These are phyloP conservation scores for Pharnaceum exiguum DNA, from an alignment of 148 eudicot species.

Conservation along the genomic window DNA sequence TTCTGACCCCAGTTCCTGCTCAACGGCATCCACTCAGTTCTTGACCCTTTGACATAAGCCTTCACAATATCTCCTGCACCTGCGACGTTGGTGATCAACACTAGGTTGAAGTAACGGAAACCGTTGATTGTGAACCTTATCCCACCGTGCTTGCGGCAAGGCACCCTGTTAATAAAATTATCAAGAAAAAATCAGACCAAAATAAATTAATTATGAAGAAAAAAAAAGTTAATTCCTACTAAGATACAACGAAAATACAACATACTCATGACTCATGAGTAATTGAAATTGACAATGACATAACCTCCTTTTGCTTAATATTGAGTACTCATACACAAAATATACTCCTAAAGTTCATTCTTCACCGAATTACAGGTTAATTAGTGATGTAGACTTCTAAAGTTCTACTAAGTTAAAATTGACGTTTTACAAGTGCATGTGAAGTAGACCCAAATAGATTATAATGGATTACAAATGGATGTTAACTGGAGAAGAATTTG, in stretches of 20 bases:
- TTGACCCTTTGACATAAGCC: conserved; percentile 54
- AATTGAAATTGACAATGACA: no score
- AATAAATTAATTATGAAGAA: background rate
- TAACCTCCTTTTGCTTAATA: no score
- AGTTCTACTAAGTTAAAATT: no score
- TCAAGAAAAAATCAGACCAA: background rate
- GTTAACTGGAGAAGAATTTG: no score
- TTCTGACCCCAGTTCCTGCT: conserved; percentile 91
- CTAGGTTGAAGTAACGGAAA: conserved; percentile 78
- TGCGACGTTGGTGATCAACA: conserved; percentile 70
- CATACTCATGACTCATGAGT: no score
- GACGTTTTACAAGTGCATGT: no score
- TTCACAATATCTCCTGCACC: conserved; percentile 76
- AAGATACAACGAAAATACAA: background rate
- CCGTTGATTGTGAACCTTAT: conserved; percentile 82
- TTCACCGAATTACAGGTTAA: no score
- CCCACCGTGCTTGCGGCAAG: conserved; percentile 74
- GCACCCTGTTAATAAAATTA: conserved; percentile 46
- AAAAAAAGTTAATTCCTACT: background rate
- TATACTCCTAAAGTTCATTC: no score
- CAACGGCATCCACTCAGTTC: conserved; percentile 65
- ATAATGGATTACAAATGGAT: no score
- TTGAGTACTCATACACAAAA: no score
- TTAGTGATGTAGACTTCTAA: no score
- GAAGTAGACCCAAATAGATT: no score